Conservation (phyloP, 2,329 filamentous ascomycete species). For the Aspergillus clavatus region DNA sequence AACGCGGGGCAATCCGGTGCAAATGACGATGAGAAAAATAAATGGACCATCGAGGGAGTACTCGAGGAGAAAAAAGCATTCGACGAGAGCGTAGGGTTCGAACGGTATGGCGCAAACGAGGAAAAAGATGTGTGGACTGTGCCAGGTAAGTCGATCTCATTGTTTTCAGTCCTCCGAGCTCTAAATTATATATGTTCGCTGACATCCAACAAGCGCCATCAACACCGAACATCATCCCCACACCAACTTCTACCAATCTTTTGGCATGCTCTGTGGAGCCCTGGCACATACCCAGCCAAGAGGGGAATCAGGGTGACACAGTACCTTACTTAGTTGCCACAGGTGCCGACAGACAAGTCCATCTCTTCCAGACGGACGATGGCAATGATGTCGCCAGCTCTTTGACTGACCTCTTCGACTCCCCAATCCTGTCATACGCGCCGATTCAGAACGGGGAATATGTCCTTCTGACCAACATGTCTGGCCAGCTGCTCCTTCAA, state of each 20-base stretch:
- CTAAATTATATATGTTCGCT: background rate
- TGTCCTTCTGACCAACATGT: conserved; percentile 55
- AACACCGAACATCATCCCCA: conserved; percentile 38
- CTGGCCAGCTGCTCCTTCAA: conserved; percentile 51
- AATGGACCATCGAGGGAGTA: conserved; percentile 56
- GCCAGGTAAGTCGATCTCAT: conserved; percentile 37
- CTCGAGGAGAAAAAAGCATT: conserved; percentile 57
- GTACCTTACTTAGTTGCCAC: conserved; percentile 39
- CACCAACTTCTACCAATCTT: conserved; percentile 50
- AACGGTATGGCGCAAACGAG: conserved; percentile 49
- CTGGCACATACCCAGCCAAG: conserved; percentile 22
- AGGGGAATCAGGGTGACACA: conserved; percentile 6
- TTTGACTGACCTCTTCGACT: conserved; percentile 26
- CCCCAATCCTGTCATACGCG: conserved; percentile 51
- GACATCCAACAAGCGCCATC: conserved; percentile 40
- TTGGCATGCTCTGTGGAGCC: conserved; percentile 45
- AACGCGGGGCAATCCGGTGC: conserved; percentile 43
- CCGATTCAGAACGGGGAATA: conserved; percentile 39
- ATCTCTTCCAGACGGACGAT: conserved; percentile 37
- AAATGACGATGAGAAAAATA: conserved; percentile 25
- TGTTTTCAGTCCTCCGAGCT: background rate
- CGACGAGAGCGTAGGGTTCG: conserved; percentile 52
- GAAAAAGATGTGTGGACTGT: conserved; percentile 42
- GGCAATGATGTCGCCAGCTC: conserved; percentile 20
- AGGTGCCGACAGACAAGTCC: conserved; percentile 46